Evolutionary conservation across 1,284 basidiomycete genomes (phyloP).

Genomic region (Rhodotorula sp.): DNA sequence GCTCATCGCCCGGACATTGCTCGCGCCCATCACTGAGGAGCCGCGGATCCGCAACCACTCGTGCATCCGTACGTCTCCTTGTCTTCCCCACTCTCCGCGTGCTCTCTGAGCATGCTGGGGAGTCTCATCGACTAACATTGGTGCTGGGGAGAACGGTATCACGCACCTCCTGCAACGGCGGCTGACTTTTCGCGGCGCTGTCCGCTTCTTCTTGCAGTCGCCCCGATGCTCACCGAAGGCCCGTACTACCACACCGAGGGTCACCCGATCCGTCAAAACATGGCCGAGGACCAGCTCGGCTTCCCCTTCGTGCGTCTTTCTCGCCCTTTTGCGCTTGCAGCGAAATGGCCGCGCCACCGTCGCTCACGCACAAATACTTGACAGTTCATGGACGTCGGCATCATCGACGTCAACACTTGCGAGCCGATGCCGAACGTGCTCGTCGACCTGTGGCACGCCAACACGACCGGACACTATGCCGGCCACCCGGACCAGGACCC

Average conservation of each 20-base stretch:
- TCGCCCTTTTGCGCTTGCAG: no score
- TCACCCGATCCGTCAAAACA: slow-evolving; percentile 56
- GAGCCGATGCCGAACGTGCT: slow-evolving; percentile 64
- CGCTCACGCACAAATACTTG: no score
- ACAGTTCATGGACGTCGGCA: slow-evolving; percentile 61
- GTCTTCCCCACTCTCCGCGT: no score
- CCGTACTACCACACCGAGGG: slow-evolving; percentile 55
- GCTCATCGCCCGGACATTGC: slow-evolving; percentile 45
- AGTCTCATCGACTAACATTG: no score
- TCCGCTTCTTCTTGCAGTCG: slow-evolving; percentile 11
- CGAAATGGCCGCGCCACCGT: no score
- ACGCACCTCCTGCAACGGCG: neutral
- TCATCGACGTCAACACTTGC: slow-evolving; percentile 72
- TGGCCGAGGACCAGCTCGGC: slow-evolving; percentile 58
- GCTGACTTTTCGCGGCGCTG: neutral
- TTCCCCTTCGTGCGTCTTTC: slow-evolving; percentile 51
- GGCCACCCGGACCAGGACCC: slow-evolving; percentile 53
- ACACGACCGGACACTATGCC: slow-evolving; percentile 53
- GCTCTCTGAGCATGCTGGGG: neutral
- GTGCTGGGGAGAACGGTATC: neutral
- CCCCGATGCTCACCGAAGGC: slow-evolving; percentile 53
- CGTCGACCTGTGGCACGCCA: slow-evolving; percentile 67
- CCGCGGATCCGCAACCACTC: slow-evolving; percentile 49
- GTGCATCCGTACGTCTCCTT: slow-evolving; percentile 45
- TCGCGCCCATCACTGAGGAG: slow-evolving; percentile 42